Evolutionary conservation across 2,329 filamentous ascomycete species (phyloP), one percentile per base, ranked within the genome.

Genomic region (Arthrobotrys sinensis): DNA sequence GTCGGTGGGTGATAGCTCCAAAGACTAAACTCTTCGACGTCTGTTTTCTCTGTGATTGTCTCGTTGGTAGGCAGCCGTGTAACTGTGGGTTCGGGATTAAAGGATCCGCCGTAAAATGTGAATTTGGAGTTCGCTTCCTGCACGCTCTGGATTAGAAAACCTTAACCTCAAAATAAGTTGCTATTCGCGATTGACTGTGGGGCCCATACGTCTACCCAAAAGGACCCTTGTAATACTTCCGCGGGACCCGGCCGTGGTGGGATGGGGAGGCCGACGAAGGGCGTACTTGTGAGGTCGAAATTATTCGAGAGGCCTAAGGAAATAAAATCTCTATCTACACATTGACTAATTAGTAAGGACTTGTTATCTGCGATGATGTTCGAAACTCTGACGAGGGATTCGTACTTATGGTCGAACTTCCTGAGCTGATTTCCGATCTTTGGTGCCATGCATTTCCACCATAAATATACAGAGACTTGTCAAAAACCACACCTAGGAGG

Each of bases 171-270:
- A 10, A 6, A 1, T 14, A 24, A 24, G 28, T 0, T 7, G 63
- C 12, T 62, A n/a, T 43, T 34, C 12, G 7, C 0, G 19, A 28
- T 28, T 28, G 24, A 28, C 24, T 43, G 14, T n/a, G 19, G 28
- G 24, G n/a, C 2, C 11, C 53, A 16, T 65, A 70, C 64, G 34
- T 65, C 24, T 7, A 76, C 72, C 72, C 55, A 76, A 52, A 70
- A 76, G 0, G 72, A 43, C 4, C 64, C 72, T 5, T 67, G 53
- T 12, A 28, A 28, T 3, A 75, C 70, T 40, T 65, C 65, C 14
- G 65, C 36, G 10, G 64, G 72, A 16, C 72, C 72, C 12, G 64
- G 64, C 28, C n/a, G 43, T 14, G 72, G 72, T 40, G 72, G 72
- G 4, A 70, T 34, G 4, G 72, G 64, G 16, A 76, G 52, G 1